Evolutionary conservation across 352 stramenopile genomes (phyloP), one percentile per base, ranked within the genome.

Genomic region (Phytophthora lateralis): DNA sequence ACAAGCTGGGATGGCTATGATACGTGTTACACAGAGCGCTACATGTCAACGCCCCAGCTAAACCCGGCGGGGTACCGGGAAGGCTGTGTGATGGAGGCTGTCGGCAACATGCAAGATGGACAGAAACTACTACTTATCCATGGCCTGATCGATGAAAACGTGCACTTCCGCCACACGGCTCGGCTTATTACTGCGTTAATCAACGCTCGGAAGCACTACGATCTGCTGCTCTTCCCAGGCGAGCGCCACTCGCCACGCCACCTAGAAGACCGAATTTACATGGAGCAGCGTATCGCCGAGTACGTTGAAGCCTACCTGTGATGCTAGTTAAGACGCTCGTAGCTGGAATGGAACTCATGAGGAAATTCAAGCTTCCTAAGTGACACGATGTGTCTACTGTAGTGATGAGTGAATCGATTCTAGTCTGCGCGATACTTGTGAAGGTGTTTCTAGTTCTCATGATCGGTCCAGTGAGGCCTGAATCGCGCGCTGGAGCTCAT

Each of bases 1-100:
- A 99, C 97, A 3, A 97, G 87, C 59, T 99, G 97, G 96, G 94
- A 99, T 71, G 97, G 96, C 38, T 99, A 99, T 69, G 97, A 99
- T 73, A 99, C 97, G 47, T 98, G 98, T 71, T 99, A 99, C 78
- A 99, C 97, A 53, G 97, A 98, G 65, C 78, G 96, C 21, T 99
- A 99, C 79, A 99, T 99, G 96, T 97, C 95, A 47, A 92, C 92
- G 39, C 96, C 96, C 2, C 80, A 93, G 42, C 80, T 97, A 35
- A 98, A 99, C 77, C 85, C 89, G 2, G 71, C 78, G 7, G 96
- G 96, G 21, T 99, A 98, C 76, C 63, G 67, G 24, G 82, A 96
- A 56, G 91, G 88, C 38, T 90, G 80, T 14, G 89, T 98, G 34
- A 98, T 98, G 81, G 90, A 97, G 44, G 88, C 96, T 53, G 94